Base-by-base conservation (phyloP, 257 asterid genomes). In the Echium plantagineum region DNA sequence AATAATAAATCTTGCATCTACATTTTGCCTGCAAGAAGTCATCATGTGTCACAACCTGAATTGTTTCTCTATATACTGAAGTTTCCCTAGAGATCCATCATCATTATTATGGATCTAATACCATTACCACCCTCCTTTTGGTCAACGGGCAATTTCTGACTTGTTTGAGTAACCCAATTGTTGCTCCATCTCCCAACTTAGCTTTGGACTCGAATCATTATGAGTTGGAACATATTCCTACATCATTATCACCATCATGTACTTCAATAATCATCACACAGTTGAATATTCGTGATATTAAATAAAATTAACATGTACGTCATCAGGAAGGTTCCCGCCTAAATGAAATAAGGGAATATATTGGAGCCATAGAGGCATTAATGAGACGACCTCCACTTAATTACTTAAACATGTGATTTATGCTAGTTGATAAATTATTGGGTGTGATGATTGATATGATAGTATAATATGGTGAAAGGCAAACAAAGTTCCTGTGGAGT, bases 151-250 rank as follows among this genome's bases (percentile, higher is more conserved):
- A 71, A 89, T 84, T 30, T 86, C 95, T 48, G 79, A 80, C 72
- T 71, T 84, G 52, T 82, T 63, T 24, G 74, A 69, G 68, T 80
- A 85, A 12, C 85, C 96, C 64, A 87, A 32, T 67, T 90, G 97
- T 52, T 87, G 96, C 74, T 90, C 97, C 80, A 75, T 80, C 76
- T 90, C 97, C 96, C 97, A 90, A 62, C 94, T 90, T 21, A 90
- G 70, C 66, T 84, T 89, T 6, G 87, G 68, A 0, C 81, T 80
- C 58, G 70, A 88, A 10, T 56, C 89, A 28, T 78, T 58, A 49
- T 86, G 87, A 21, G 66, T 60, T 2, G 97, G 97, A 51, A 63
- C 83, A 75, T 89, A 86, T 52, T 86, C 88, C 97, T 89, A 65
- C 56, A 47, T 1, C 0, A 51, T 19, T 10, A 42, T n/a, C n/a